Evolutionary conservation across 2,329 filamentous ascomycete species (phyloP).

Genomic region (Penicillium corylophilum): DNA sequence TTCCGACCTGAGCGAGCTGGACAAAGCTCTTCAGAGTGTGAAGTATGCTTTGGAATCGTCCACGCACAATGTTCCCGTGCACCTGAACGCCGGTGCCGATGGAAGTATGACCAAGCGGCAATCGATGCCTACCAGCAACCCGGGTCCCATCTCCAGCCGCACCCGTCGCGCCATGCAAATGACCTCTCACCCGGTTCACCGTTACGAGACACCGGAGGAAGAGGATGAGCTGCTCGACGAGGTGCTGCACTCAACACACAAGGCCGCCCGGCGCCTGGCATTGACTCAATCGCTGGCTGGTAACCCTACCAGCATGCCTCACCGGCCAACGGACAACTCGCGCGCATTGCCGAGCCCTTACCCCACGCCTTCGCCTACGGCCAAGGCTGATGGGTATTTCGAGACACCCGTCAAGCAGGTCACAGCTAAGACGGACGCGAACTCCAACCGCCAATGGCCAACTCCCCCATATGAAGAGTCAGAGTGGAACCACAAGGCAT

Average conservation of each 20-base stretch:
- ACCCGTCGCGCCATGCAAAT: slow-evolving; percentile 72
- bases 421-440: slow-evolving; percentile 57
- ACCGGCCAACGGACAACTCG: slow-evolving; percentile 29
- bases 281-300: slow-evolving; percentile 35
- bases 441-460: slow-evolving; percentile 73
- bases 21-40: slow-evolving; percentile 61
- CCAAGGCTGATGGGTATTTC: slow-evolving; percentile 77
- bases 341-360: slow-evolving; percentile 53
- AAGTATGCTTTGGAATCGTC: slow-evolving; percentile 57
- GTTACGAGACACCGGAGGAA: slow-evolving; percentile 93
- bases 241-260: slow-evolving; percentile 73
- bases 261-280: slow-evolving; percentile 70
- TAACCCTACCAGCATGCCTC: slow-evolving; percentile 58
- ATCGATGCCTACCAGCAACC: slow-evolving; percentile 36
- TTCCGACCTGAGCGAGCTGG: slow-evolving; percentile 59
- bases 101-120: slow-evolving; percentile 35
- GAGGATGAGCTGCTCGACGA: slow-evolving; percentile 96
- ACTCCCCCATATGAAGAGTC: slow-evolving; percentile 93
- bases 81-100: slow-evolving; percentile 33
- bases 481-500: slow-evolving; percentile 83
- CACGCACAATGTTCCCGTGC: slow-evolving; percentile 38
- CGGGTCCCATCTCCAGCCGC: slow-evolving; percentile 68
- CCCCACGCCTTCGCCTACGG: slow-evolving; percentile 74
- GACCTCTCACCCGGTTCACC: slow-evolving; percentile 70
- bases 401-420: slow-evolving; percentile 60